Evolutionary conservation across 805 yeast genomes (phyloP).

Genomic region (Kazachstania martiniae): DNA sequence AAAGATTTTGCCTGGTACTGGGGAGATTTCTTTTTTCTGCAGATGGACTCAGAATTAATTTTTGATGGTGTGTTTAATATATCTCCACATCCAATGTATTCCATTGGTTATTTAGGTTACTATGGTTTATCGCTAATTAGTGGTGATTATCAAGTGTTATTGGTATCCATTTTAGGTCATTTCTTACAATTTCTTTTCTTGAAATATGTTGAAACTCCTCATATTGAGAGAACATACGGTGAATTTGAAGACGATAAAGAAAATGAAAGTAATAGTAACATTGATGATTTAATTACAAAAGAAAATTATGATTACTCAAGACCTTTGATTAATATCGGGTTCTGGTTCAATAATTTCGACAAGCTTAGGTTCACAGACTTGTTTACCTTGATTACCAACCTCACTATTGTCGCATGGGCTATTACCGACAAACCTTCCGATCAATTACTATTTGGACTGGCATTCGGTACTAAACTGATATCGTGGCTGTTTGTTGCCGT

Average conservation of each 20-base stretch:
- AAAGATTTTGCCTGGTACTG: constrained; percentile 92
- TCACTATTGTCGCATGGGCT: constrained; percentile 32
- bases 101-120: constrained; percentile 80
- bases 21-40: constrained; percentile 86
- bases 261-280: constrained; percentile 22
- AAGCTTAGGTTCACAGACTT: constrained; percentile 54
- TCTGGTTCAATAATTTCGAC: constrained; percentile 46
- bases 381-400: constrained; percentile 34
- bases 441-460: constrained; percentile 28
- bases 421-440: constrained; percentile 20
- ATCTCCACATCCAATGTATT: constrained; percentile 90
- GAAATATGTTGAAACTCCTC: constrained; percentile 73
- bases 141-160: constrained; percentile 58
- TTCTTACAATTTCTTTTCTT: constrained; percentile 65
- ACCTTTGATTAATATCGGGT: constrained; percentile 42
- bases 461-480: constrained; percentile 37
- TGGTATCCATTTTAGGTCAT: constrained; percentile 66
- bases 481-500: constrained; percentile 42
- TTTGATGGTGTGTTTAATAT: constrained; percentile 85
- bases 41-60: constrained; percentile 53
- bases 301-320: constrained; percentile 36
- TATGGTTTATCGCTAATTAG: constrained; percentile 75
- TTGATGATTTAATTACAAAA: constrained; percentile 29
- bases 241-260: constrained; percentile 30
- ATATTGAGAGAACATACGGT: constrained; percentile 70